These are phyloP conservation scores for Alternaria tenuissima DNA, from an alignment of 2,329 filamentous ascomycete species.

Conservation along the genomic window DNA sequence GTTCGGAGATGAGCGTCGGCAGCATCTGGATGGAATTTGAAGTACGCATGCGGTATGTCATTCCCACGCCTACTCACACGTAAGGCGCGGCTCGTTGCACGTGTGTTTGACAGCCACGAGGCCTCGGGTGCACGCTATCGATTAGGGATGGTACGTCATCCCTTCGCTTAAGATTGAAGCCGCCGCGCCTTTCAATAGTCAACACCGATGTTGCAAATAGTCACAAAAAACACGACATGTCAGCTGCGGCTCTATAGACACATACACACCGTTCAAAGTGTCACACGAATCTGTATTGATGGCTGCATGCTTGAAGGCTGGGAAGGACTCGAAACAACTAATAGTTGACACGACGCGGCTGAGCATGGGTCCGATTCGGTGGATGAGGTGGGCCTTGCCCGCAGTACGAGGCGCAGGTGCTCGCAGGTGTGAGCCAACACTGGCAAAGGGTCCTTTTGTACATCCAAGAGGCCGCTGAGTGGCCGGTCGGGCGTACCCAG, in stretches of 20 bases:
- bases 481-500: constrained; percentile 5
- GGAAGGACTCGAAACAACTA: constrained; percentile 5
- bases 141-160: constrained; percentile 19
- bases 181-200: neutral
- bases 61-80: neutral
- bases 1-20: neutral
- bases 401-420: constrained; percentile 25
- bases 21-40: neutral
- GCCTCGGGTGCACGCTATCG: constrained; percentile 13
- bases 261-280: neutral
- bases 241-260: neutral
- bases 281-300: neutral
- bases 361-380: constrained; percentile 16
- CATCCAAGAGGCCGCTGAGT: constrained; percentile 5
- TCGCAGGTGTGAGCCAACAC: constrained; percentile 7
- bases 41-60: neutral
- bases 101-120: constrained; percentile 4
- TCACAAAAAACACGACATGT: constrained; percentile 1
- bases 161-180: constrained; percentile 11
- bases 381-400: constrained; percentile 17
- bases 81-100: constrained; percentile 10
- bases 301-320: neutral
- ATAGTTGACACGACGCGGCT: constrained; percentile 10
- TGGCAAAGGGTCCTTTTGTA: constrained; percentile 8
- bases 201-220: neutral